These are phyloP conservation scores for Bathelium albidoporum DNA, from an alignment of 495 filamentous ascomycete species.

Conservation along the genomic window DNA sequence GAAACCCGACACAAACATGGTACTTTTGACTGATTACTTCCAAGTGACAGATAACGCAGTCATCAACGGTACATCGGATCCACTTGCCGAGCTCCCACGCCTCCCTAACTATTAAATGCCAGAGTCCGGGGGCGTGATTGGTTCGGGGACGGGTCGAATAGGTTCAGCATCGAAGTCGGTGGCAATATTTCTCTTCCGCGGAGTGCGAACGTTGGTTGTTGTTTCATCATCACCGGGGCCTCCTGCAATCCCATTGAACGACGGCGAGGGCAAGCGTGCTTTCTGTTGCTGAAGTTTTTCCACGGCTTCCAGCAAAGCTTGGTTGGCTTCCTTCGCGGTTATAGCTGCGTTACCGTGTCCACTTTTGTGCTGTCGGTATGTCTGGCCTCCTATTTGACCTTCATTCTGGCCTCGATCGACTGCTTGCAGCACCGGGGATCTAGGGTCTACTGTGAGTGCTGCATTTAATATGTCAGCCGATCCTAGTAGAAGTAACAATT, in stretches of 20 bases:
- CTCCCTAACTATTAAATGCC: neutral
- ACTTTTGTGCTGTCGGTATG: neutral
- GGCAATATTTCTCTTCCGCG: neutral
- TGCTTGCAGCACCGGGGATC: neutral
- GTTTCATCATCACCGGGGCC: neutral
- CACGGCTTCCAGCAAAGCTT: neutral
- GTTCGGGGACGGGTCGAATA: neutral
- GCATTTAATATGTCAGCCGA: neutral
- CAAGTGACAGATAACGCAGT: neutral
- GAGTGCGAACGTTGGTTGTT: neutral
- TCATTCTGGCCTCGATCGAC: neutral
- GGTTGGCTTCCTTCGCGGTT: neutral
- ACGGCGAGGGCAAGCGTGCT: neutral
- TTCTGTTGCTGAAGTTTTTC: neutral
- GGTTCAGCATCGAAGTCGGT: neutral
- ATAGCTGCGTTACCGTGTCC: neutral
- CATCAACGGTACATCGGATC: neutral
- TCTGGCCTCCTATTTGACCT: neutral
- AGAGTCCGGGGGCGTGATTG: neutral
- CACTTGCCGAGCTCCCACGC: neutral
- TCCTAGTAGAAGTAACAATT: neutral
- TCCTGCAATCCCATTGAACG: neutral
- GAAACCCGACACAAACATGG: neutral
- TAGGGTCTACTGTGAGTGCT: neutral
- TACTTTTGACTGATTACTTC: neutral